Conservation (phyloP, 768 basidiomycete genomes). For the Auriculariales sp. region DNA sequence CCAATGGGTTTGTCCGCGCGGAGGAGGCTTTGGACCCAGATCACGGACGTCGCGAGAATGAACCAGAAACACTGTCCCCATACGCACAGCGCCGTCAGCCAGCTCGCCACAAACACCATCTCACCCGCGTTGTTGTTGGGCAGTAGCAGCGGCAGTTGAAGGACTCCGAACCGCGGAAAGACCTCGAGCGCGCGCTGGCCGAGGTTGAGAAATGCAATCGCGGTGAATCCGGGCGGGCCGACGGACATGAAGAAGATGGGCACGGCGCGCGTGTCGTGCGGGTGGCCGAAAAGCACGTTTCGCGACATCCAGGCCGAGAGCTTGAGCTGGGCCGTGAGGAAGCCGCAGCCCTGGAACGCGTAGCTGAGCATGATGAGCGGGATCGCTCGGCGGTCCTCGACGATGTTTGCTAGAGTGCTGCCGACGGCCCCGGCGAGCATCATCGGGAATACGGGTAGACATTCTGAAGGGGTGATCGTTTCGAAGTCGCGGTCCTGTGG, state of each 20-base stretch:
- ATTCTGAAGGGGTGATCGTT: constrained; percentile 18
- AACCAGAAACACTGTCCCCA: constrained; percentile 34
- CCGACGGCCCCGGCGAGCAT: constrained; percentile 36
- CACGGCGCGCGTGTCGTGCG: constrained; percentile 32
- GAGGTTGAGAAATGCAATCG: constrained; percentile 30
- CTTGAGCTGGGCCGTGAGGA: constrained; percentile 16
- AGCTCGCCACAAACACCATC: constrained; percentile 28
- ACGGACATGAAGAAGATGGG: constrained; percentile 32
- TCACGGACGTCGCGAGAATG: constrained; percentile 14
- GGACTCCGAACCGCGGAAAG: neutral
- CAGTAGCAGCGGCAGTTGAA: constrained; percentile 13
- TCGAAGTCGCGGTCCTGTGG: constrained; percentile 22
- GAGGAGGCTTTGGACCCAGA: neutral
- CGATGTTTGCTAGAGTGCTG: constrained; percentile 25
- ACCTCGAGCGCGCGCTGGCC: constrained; percentile 19
- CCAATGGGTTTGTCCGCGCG: neutral
- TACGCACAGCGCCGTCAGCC: constrained; percentile 24
- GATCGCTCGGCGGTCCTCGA: constrained; percentile 21
- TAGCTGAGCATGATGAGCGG: constrained; percentile 29
- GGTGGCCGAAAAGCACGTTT: constrained; percentile 25
- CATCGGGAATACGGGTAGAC: constrained; percentile 11
- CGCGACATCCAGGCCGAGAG: constrained; percentile 34
- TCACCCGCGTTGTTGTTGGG: constrained; percentile 25
- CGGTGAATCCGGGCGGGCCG: constrained; percentile 36
- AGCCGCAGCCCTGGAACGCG: constrained; percentile 29